Conservation (phyloP, 2,329 filamentous ascomycete species). For the Pseudohalonectria lignicola region DNA sequence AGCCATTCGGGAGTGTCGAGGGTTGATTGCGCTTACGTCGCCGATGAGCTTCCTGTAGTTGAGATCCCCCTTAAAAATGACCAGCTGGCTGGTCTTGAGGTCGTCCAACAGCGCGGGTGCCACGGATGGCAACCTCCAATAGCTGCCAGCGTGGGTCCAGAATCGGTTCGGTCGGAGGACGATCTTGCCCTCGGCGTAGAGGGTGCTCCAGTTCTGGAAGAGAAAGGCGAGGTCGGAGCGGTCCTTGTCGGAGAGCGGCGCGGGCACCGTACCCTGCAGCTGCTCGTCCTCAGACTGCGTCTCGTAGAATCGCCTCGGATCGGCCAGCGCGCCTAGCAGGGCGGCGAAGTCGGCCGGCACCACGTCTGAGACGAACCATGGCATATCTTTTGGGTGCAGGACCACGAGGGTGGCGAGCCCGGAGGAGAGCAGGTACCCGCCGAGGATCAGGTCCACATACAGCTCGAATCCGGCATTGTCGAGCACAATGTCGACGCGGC, state of each 20-base stretch:
- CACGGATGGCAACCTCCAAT: constrained; percentile 69
- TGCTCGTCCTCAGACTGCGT: constrained; percentile 58
- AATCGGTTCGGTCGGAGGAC: constrained; percentile 76
- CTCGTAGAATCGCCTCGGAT: constrained; percentile 70
- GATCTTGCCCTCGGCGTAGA: constrained; percentile 77
- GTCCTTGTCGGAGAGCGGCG: constrained; percentile 57
- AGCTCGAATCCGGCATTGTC: constrained; percentile 98
- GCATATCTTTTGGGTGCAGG: constrained; percentile 86
- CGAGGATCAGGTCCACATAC: constrained; percentile 87
- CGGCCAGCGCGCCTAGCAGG: constrained; percentile 70
- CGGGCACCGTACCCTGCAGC: constrained; percentile 42
- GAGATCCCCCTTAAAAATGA: constrained; percentile 94
- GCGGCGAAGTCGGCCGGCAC: constrained; percentile 73
- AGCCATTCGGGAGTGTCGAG: background rate
- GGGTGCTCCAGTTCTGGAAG: constrained; percentile 68
- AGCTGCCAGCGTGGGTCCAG: constrained; percentile 83
- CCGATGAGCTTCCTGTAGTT: constrained; percentile 91
- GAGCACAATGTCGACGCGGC: constrained; percentile 85
- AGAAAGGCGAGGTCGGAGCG: constrained; percentile 59
- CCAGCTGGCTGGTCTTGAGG: constrained; percentile 70
- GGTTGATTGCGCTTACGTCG: constrained; percentile 50
- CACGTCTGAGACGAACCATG: constrained; percentile 98
- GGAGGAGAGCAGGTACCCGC: constrained; percentile 76
- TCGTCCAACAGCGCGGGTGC: constrained; percentile 63
- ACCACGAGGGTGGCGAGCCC: constrained; percentile 80